These are phyloP conservation scores for Cordyceps farinosa DNA, from an alignment of 2,329 filamentous ascomycete genomes.

Conservation along the genomic window DNA sequence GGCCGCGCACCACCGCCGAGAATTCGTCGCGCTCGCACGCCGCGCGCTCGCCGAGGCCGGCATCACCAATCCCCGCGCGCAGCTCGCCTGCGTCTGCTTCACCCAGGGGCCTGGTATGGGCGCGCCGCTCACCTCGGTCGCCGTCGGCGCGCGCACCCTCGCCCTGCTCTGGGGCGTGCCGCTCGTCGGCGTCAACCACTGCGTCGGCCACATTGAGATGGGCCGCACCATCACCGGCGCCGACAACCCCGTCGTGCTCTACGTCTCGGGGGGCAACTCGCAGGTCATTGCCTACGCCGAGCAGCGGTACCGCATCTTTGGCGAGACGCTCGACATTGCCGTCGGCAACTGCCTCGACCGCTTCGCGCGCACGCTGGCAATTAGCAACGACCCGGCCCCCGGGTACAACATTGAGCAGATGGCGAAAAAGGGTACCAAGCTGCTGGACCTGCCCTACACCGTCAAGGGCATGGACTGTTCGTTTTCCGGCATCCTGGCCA, in stretches of 20 bases:
- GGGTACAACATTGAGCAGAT: slow-evolving; percentile 98
- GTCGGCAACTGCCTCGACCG: slow-evolving; percentile 97
- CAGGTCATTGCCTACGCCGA: slow-evolving; percentile 97
- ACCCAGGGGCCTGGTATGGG: slow-evolving; percentile 97
- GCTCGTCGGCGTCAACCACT: slow-evolving; percentile 96
- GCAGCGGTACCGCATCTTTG: slow-evolving; percentile 94
- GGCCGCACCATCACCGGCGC: slow-evolving; percentile 88
- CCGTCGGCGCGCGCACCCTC: slow-evolving; percentile 78
- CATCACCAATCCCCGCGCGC: slow-evolving; percentile 45
- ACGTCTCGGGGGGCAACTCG: slow-evolving; percentile 93
- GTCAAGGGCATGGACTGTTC: slow-evolving; percentile 99
- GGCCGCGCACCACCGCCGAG: slow-evolving; percentile 81
- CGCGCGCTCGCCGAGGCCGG: slow-evolving; percentile 70
- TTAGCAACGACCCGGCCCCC: slow-evolving; percentile 93
- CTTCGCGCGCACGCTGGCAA: slow-evolving; percentile 85
- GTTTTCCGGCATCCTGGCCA: slow-evolving; percentile 86
- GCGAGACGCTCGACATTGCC: slow-evolving; percentile 94
- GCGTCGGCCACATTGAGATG: slow-evolving; percentile 99
- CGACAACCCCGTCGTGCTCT: slow-evolving; percentile 87
- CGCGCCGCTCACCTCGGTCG: slow-evolving; percentile 81
- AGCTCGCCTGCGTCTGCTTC: slow-evolving; percentile 92
- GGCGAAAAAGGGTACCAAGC: slow-evolving; percentile 65
- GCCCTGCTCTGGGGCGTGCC: slow-evolving; percentile 80
- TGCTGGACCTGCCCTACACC: slow-evolving; percentile 88
- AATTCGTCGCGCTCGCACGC: slow-evolving; percentile 79